Percentiles rank a stretch among this genome's conserved stretches.
These are phyloP conservation scores for Zelopaecilomyces penicillatus DNA, from an alignment of 2,329 filamentous ascomycete genomes.

Conservation along the genomic window DNA sequence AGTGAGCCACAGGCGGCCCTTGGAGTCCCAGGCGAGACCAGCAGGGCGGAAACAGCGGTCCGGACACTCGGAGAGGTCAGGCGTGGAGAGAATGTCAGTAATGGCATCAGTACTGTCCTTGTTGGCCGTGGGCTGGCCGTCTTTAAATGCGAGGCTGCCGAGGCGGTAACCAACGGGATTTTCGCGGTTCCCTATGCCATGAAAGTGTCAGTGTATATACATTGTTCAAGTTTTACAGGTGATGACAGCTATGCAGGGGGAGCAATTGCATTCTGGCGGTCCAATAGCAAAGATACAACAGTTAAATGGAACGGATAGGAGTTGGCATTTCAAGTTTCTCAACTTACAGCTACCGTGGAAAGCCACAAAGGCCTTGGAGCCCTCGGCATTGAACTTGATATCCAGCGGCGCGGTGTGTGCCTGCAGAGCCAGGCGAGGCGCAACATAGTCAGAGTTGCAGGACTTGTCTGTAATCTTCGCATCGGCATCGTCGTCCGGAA, in stretches of 20 bases:
- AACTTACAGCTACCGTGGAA: constrained; percentile 64
- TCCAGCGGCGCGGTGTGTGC: constrained; percentile 66
- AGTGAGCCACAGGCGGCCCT: constrained; percentile 52
- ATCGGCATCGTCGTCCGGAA: constrained; percentile 28
- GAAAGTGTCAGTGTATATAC: too few species aligned
- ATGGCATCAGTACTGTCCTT: constrained; percentile 37
- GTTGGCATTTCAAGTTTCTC: neutral
- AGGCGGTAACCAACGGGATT: constrained; percentile 40
- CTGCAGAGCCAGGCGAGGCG: constrained; percentile 48
- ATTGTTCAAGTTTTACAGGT: too few species aligned
- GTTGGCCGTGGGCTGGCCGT: constrained; percentile 32
- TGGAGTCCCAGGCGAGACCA: constrained; percentile 42
- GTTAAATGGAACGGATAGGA: neutral
- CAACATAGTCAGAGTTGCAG: constrained; percentile 34
- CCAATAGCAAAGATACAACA: neutral
- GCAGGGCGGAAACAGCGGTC: constrained; percentile 54
- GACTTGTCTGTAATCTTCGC: constrained; percentile 33
- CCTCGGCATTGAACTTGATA: constrained; percentile 54
- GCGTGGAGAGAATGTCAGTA: constrained; percentile 47
- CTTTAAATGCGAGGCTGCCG: constrained; percentile 29
- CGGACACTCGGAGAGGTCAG: constrained; percentile 44
- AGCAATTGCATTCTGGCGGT: constrained; percentile 3
- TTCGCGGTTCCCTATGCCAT: constrained; percentile 30
- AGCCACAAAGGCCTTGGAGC: constrained; percentile 53
- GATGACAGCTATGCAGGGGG: neutral